Evolutionary conservation across 768 basidiomycete genomes (phyloP).

Genomic region (Leccinum truebloodii): DNA sequence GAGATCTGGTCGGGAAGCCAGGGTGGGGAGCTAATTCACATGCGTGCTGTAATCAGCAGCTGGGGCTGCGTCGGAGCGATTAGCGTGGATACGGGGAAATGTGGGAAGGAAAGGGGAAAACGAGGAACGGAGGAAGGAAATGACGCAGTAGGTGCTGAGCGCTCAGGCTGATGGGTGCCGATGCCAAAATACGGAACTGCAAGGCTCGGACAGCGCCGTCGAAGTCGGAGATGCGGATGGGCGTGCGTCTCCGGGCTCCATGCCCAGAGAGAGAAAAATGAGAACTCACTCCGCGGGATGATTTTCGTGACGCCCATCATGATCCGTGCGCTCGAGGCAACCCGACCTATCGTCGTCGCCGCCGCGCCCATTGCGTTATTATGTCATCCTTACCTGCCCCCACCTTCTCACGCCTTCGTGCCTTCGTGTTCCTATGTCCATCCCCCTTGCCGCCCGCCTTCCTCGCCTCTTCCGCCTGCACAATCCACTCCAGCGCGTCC

Average conservation of each 20-base stretch:
- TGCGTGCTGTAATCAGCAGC: constrained; percentile 17
- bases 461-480: constrained; percentile 6
- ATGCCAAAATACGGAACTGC: background rate
- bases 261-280: background rate
- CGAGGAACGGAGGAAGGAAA: constrained; percentile 13
- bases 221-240: constrained; percentile 23
- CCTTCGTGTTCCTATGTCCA: constrained; percentile 20
- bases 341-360: background rate
- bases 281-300: background rate
- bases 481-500: background rate
- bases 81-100: constrained; percentile 12
- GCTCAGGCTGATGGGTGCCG: background rate
- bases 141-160: constrained; percentile 6
- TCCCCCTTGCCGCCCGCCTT: constrained; percentile 6
- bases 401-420: constrained; percentile 27
- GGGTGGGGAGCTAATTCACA: constrained; percentile 9
- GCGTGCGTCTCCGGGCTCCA: constrained; percentile 2
- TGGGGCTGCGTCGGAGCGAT: constrained; percentile 19
- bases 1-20: constrained; percentile 27
- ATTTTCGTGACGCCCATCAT: background rate
- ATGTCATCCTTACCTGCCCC: constrained; percentile 28
- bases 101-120: constrained; percentile 5
- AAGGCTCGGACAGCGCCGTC: constrained; percentile 21
- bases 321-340: background rate
- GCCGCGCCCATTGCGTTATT: constrained; percentile 10